Evolutionary conservation across 208 protist species (phyloP).

Genomic region (Trypanosomatidae sp.): DNA sequence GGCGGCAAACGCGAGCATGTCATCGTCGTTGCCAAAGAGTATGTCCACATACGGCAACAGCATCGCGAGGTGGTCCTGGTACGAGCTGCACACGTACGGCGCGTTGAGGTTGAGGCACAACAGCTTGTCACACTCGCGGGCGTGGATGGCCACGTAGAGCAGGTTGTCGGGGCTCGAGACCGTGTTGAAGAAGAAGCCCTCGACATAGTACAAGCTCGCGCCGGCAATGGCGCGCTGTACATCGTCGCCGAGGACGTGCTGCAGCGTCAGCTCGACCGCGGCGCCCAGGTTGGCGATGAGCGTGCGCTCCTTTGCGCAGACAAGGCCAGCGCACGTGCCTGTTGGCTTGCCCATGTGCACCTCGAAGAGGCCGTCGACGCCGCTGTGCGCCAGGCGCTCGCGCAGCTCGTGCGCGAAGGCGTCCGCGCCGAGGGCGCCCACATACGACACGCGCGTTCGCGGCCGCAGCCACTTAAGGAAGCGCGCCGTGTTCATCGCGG

Average conservation of each 20-base stretch:
- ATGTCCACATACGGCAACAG: slow-evolving; percentile 90
- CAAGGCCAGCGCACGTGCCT: slow-evolving; percentile 93
- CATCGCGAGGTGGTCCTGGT: slow-evolving; percentile 57
- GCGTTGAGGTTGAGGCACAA: slow-evolving; percentile 93
- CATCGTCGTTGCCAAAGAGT: slow-evolving; percentile 92
- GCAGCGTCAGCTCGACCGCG: slow-evolving; percentile 77
- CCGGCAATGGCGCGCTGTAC: slow-evolving; percentile 43
- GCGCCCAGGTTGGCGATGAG: slow-evolving; percentile 93
- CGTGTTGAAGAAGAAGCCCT: slow-evolving; percentile 94
- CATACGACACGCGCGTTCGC: slow-evolving; percentile 19
- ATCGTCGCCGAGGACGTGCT: slow-evolving; percentile 24
- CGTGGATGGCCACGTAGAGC: slow-evolving; percentile 66
- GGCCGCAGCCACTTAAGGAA: slow-evolving; percentile 70
- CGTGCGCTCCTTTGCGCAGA: slow-evolving; percentile 85
- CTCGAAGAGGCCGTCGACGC: slow-evolving; percentile 64
- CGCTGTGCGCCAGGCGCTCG: slow-evolving; percentile 36
- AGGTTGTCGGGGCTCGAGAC: slow-evolving; percentile 79
- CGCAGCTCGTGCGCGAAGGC: slow-evolving; percentile 70
- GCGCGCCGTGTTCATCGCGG: slow-evolving; percentile 94
- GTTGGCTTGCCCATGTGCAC: slow-evolving; percentile 56
- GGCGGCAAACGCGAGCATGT: slow-evolving; percentile 70
- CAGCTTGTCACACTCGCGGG: slow-evolving; percentile 74
- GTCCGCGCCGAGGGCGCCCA: slow-evolving; percentile 92
- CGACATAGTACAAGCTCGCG: slow-evolving; percentile 66
- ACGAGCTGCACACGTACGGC: slow-evolving; percentile 89